Evolutionary conservation across 2,329 filamentous ascomycete genomes (phyloP).

Genomic region (Clarireedia monteithiana): DNA sequence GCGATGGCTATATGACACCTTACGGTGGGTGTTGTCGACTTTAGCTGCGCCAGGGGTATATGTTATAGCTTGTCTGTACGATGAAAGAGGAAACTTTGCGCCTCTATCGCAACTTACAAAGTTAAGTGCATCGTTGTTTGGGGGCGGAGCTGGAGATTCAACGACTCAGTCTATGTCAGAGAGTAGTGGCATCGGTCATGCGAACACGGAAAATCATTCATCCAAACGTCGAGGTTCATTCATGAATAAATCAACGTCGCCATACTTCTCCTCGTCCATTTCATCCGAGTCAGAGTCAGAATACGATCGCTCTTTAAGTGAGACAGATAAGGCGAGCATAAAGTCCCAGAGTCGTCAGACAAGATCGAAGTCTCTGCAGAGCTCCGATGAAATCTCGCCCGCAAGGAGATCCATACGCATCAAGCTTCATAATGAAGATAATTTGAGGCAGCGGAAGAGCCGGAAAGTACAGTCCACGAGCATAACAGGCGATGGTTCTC

Average conservation of each 20-base stretch:
- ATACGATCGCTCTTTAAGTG: conserved; percentile 27
- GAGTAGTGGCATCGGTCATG: conserved; percentile 4
- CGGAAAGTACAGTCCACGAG: conserved; percentile 47
- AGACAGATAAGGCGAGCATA: conserved; percentile 14
- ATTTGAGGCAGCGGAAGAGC: conserved; percentile 64
- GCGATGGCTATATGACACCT: conserved; percentile 63
- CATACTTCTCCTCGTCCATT: conserved; percentile 46
- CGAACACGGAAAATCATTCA: conserved; percentile 15
- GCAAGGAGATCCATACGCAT: conserved; percentile 79
- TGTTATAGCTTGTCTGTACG: conserved; percentile 74
- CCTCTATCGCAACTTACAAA: conserved; percentile 66
- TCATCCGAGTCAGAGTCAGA: conserved; percentile 61
- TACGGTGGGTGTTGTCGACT: conserved; percentile 72
- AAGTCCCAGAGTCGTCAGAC: conserved; percentile 38
- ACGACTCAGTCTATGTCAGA: conserved; percentile 25
- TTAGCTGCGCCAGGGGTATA: conserved; percentile 76
- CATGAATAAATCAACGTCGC: conserved; percentile 14
- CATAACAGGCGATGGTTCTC: conserved; percentile 35
- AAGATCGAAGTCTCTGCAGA: conserved; percentile 54
- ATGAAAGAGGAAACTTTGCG: conserved; percentile 71
- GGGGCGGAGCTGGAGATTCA: conserved; percentile 27
- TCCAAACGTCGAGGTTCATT: conserved; percentile 12
- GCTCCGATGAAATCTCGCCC: conserved; percentile 57
- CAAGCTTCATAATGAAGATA: conserved; percentile 77
- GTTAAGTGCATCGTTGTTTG: conserved; percentile 45